Conservation (phyloP, 2,329 filamentous ascomycete genomes). For the Fusarium nelsonii region DNA sequence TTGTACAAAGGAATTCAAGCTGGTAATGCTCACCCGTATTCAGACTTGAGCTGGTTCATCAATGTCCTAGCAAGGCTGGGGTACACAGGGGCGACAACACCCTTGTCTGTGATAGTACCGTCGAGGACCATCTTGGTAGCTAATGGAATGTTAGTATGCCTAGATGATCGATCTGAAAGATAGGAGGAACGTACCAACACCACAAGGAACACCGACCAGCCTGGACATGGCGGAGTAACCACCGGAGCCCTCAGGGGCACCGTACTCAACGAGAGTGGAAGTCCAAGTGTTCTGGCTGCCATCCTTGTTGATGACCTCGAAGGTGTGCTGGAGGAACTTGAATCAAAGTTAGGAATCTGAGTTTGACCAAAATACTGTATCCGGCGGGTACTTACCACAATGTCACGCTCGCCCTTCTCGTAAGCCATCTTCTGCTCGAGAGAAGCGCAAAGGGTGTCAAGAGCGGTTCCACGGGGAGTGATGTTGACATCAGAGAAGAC, state of each 20-base stretch:
- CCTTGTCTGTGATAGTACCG: conserved; percentile 78
- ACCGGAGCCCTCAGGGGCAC: conserved; percentile 77
- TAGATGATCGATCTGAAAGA: not conserved
- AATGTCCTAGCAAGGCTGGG: conserved; percentile 78
- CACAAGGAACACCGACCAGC: conserved; percentile 78
- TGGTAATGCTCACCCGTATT: conserved; percentile 65
- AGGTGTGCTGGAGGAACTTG: conserved; percentile 68
- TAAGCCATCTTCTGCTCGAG: conserved; percentile 77
- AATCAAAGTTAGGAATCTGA: not conserved
- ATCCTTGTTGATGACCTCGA: conserved; percentile 67
- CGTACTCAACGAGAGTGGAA: conserved; percentile 86
- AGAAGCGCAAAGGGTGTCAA: conserved; percentile 77
- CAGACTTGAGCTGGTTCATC: conserved; percentile 81
- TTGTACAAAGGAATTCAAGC: not conserved
- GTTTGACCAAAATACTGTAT: not conserved
- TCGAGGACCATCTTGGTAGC: conserved; percentile 82
- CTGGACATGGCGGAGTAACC: conserved; percentile 89
- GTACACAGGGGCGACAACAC: conserved; percentile 82
- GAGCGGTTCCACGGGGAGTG: conserved; percentile 70
- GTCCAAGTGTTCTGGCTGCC: conserved; percentile 82
- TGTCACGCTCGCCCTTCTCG: conserved; percentile 73
- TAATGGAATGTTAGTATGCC: conserved; percentile 8
- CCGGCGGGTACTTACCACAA: conserved; percentile 52
- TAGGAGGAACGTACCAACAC: conserved; percentile 46
- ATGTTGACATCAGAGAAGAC: conserved; percentile 63